Base-by-base conservation (phyloP, 176 grass and related monocot genomes). In the Carex cristatella region DNA sequence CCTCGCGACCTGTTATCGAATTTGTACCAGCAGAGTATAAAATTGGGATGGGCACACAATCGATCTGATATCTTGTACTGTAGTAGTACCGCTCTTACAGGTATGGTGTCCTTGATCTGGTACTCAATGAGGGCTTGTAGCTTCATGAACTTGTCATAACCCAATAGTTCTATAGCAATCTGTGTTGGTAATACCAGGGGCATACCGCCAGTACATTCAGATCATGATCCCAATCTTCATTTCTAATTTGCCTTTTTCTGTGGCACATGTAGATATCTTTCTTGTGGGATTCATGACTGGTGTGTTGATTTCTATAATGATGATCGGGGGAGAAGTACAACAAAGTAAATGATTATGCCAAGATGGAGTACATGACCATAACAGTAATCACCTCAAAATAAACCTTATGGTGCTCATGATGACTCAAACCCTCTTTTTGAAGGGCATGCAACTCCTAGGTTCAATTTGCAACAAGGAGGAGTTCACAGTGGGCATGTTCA, bases 401-500 rank as follows among this genome's bases (percentile, higher is more conserved):
- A 84, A 65, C 91, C 94, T 12, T 95, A 89, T 18, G 85, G 87
- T 75, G 79, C 66, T 13, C 75, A 87, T 32, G 89, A 93, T 77
- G 94, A 86, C 81, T 95, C 94, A 11, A 95, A 93, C 44, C 89
- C 94, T 18, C 86, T 95, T 11, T 95, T 95, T 37, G 81, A 91
- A 66, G 88, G 89, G 6, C 91, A 13, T 23, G 18, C 3, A 48
- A 81, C 15, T 7, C 91, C 94, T 11, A 91, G 89, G 71, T 95
- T 89, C 60, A 28, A 83, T 85, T 77, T 95, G 49, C 14, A 49
- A 15, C 82, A 83, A n/a, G 83, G 75, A 70, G 89, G 89, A 2
- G 87, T 95, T 15, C 91, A 95, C 18, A 91, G 94, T 60, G 91
- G 94, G 16, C 89, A 95, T 89, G 91, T 93, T 91, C 89, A 91